Conservation (phyloP, 305 asterid species). For the Solanum aculeatissimum region DNA sequence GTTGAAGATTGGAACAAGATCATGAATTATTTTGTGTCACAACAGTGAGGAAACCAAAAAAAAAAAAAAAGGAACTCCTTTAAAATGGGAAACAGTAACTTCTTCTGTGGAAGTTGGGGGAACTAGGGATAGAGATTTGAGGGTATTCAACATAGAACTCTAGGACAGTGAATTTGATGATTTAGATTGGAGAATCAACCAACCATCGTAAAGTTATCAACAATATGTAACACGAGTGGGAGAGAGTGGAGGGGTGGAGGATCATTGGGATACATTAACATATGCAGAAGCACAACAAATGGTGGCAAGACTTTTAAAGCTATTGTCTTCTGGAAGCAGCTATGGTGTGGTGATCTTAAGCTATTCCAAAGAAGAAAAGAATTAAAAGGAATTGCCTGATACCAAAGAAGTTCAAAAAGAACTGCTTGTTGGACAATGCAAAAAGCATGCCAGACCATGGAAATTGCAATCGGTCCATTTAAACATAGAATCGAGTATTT, state of each 20-base stretch:
- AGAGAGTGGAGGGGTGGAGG: neutral
- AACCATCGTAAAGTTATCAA: neutral
- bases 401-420: neutral
- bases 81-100: neutral
- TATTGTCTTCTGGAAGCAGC: neutral
- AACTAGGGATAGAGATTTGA: neutral
- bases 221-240: neutral
- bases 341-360: neutral
- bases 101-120: neutral
- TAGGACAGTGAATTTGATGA: neutral
- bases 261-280: neutral
- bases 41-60: neutral
- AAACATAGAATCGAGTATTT: neutral
- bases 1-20: neutral
- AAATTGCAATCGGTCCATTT: neutral
- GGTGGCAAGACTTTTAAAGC: neutral
- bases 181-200: neutral
- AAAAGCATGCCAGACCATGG: neutral
- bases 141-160: neutral
- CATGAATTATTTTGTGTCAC: neutral
- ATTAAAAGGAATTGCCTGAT: neutral
- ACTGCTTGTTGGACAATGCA: neutral
- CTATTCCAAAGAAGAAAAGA: neutral
- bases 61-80: too few relatives aligned
- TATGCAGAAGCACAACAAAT: neutral